phyloP scores from a whole-genome alignment of 257 asterid species.

The Asclepias syriaca region DNA sequence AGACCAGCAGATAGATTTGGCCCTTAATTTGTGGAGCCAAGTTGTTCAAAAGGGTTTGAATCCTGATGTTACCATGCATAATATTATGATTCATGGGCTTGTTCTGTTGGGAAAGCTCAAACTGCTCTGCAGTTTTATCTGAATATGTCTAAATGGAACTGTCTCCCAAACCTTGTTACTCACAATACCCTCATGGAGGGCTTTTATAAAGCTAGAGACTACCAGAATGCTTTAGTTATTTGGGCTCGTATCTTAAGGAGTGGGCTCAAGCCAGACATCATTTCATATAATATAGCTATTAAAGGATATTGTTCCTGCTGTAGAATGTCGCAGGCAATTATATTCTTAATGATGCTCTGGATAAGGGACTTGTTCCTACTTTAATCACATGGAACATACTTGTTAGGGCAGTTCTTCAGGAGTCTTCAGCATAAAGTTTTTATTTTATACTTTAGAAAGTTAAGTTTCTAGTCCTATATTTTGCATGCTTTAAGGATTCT shows the following conservation, averaged over 20 bases:
- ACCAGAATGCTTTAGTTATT: constrained; percentile 51
- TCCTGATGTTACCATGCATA: constrained; percentile 88
- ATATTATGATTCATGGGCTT: constrained; percentile 93
- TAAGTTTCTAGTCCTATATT: constrained; percentile 16
- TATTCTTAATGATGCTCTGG: constrained; percentile 63
- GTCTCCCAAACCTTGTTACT: constrained; percentile 71
- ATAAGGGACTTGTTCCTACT: constrained; percentile 58
- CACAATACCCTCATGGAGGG: constrained; percentile 93
- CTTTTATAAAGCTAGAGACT: constrained; percentile 65
- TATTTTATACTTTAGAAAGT: constrained; percentile 19
- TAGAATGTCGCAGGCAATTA: constrained; percentile 50
- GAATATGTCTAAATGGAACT: constrained; percentile 50
- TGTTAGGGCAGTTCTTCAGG: constrained; percentile 63
- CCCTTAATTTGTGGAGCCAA: constrained; percentile 64
- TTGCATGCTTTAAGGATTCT: background rate
- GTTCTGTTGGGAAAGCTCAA: constrained; percentile 55
- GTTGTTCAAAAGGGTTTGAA: constrained; percentile 42
- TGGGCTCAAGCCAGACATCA: constrained; percentile 69
- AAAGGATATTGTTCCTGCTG: constrained; percentile 85
- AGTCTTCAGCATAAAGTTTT: constrained; percentile 28
- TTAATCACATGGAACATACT: constrained; percentile 84
- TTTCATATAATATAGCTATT: constrained; percentile 79
- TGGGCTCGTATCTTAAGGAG: constrained; percentile 78
- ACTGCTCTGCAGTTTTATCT: constrained; percentile 52
- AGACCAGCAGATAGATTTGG: constrained; percentile 52